A percentile compares a stretch with the other conserved stretches of the same genome.
phyloP scores from a whole-genome alignment of 805 yeast genomes.

The Ogataea zsoltii region DNA sequence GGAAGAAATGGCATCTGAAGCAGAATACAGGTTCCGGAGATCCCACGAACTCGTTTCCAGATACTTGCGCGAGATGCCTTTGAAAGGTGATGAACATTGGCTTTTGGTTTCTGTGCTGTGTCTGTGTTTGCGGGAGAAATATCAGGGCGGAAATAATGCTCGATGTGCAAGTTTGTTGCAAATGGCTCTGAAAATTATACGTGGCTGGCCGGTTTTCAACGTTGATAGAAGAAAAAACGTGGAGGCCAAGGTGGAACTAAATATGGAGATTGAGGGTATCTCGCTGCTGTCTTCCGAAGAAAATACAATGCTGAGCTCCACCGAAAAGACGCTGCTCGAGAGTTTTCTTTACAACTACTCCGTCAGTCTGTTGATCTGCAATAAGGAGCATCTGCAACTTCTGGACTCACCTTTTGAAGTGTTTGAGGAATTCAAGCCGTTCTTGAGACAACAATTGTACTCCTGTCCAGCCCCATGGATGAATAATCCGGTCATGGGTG shows the following conservation, averaged over 20 bases:
- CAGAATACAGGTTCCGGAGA: constrained; percentile 25
- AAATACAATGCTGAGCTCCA: not conserved
- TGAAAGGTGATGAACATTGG: constrained; percentile 36
- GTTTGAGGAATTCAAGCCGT: constrained; percentile 33
- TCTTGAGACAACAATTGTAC: constrained; percentile 37
- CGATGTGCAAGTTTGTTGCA: constrained; percentile 35
- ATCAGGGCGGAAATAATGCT: constrained; percentile 27
- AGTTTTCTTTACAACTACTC: constrained; percentile 46
- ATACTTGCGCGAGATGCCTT: not conserved
- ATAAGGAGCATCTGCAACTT: constrained; percentile 24
- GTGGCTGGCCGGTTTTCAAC: constrained; percentile 23
- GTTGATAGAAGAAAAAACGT: not conserved
- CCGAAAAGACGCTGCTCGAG: constrained; percentile 40
- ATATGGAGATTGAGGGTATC: constrained; percentile 1
- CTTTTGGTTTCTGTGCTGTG: constrained; percentile 40
- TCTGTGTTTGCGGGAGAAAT: constrained; percentile 40
- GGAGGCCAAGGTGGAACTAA: not conserved
- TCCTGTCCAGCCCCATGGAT: constrained; percentile 36
- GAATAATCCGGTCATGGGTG: constrained; percentile 43
- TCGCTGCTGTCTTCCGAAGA: not conserved
- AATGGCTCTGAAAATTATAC: constrained; percentile 37
- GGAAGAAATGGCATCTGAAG: constrained; percentile 24
- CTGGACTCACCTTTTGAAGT: constrained; percentile 44
- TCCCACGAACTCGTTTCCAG: constrained; percentile 24
- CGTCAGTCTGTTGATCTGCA: constrained; percentile 35